Evolutionary conservation across 306 rosid genomes (phyloP).

Genomic region (Trichosanthes truncata): DNA sequence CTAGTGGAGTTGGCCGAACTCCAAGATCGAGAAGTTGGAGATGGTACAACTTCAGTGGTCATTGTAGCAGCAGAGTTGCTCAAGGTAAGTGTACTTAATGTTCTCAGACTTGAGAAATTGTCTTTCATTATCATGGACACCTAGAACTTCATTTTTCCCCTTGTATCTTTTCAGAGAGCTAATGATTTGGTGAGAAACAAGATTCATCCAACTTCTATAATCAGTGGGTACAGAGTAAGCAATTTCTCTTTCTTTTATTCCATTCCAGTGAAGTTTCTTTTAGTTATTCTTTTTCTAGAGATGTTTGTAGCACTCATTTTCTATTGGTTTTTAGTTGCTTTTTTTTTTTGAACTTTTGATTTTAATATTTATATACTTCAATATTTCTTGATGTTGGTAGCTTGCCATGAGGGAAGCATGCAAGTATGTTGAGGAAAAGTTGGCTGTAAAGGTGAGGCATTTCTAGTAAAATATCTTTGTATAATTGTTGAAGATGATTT

Average conservation of each 20-base stretch:
- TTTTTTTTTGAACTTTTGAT: neutral
- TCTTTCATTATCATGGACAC: neutral
- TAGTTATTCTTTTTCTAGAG: neutral
- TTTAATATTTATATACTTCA: neutral
- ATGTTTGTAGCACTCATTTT: neutral
- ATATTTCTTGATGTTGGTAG: conserved; percentile 26
- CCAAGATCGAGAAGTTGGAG: conserved; percentile 95
- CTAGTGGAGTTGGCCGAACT: conserved; percentile 95
- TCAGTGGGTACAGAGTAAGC: conserved; percentile 85
- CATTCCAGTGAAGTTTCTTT: neutral
- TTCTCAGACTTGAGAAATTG: neutral
- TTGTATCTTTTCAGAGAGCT: conserved; percentile 52
- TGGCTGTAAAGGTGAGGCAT: conserved; percentile 58
- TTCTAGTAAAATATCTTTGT: neutral
- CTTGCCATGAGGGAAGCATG: conserved; percentile 99
- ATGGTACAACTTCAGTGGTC: conserved; percentile 94
- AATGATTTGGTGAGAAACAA: conserved; percentile 93
- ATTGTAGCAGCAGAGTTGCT: conserved; percentile 93
- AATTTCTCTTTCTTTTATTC: neutral
- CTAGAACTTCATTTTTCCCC: neutral
- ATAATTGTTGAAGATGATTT: conserved; percentile 3
- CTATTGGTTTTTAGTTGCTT: neutral
- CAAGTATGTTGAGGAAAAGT: conserved; percentile 77
- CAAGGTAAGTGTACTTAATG: conserved; percentile 32
- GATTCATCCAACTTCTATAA: conserved; percentile 96